Conservation (phyloP, 345 rosid genomes). For the Syzygium aqueum region DNA sequence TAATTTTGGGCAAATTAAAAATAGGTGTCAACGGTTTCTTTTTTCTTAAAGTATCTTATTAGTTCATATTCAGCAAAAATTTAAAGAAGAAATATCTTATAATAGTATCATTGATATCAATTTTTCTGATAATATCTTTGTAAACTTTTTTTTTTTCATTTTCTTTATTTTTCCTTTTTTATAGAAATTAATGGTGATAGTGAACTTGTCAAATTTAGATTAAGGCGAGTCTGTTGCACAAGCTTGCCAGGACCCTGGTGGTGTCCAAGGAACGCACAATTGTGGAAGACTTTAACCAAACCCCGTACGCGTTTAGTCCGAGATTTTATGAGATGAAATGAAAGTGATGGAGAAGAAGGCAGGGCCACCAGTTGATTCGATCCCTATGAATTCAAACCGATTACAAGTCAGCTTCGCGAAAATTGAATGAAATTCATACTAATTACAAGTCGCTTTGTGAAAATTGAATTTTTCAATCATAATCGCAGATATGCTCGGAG, state of each 20-base stretch:
- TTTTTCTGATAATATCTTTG: not conserved
- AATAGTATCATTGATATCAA: not conserved
- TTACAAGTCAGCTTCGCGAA: not conserved
- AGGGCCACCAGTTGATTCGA: not conserved
- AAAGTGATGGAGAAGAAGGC: not conserved
- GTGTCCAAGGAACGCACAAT: not conserved
- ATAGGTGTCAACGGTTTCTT: too few relatives aligned
- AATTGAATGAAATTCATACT: not conserved
- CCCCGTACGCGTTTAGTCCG: not conserved
- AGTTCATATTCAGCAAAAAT: not conserved
- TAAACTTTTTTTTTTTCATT: not conserved
- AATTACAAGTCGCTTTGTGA: too few relatives aligned
- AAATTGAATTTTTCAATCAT: not conserved
- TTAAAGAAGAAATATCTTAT: not conserved
- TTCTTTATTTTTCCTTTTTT: not conserved
- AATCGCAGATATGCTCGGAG: not conserved
- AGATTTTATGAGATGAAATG: not conserved
- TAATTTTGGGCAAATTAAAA: too few relatives aligned
- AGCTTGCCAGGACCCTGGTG: accelerated
- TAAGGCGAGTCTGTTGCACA: accelerated
- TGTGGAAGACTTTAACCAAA: accelerated
- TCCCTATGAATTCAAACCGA: not conserved
- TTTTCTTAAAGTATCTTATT: not conserved
- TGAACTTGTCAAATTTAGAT: not conserved
- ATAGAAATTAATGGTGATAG: not conserved